Conservation (phyloP, 1,284 basidiomycete genomes). For the Pseudozyma tsukubaensis region DNA sequence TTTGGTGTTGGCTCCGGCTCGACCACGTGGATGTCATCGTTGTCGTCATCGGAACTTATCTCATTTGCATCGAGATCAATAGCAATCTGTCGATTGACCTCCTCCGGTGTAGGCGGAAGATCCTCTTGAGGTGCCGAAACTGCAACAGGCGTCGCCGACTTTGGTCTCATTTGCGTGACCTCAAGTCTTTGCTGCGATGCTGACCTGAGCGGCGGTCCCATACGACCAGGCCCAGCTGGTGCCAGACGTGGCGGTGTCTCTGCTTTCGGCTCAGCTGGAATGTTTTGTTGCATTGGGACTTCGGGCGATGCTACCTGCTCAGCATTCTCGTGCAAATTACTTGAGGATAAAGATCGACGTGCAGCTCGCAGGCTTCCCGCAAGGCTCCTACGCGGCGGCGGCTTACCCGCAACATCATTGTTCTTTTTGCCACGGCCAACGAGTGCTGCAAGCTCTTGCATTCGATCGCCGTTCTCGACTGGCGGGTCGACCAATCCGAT, state of each 20-base stretch:
- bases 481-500: neutral
- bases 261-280: neutral
- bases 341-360: constrained; percentile 29
- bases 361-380: constrained; percentile 41
- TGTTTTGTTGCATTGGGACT: neutral
- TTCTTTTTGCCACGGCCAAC: constrained; percentile 19
- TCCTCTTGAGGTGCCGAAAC: constrained; percentile 18
- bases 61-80: constrained; percentile 12
- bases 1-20: constrained; percentile 3
- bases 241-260: constrained; percentile 2
- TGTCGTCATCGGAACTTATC: neutral
- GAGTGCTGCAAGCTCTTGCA: constrained; percentile 45
- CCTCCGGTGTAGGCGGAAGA: constrained; percentile 32
- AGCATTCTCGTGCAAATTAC: constrained; percentile 16
- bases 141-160: constrained; percentile 1
- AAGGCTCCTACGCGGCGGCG: constrained; percentile 44
- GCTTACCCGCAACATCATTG: neutral
- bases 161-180: constrained; percentile 8
- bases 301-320: constrained; percentile 9
- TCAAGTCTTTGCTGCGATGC: constrained; percentile 44
- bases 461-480: constrained; percentile 21
- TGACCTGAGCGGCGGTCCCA: constrained; percentile 41
- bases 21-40: constrained; percentile 18
- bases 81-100: constrained; percentile 39
- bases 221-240: constrained; percentile 2